Evolutionary conservation across 2,329 filamentous ascomycete species (phyloP), one percentile per base, ranked within the genome.

Genomic region (Polytolypa hystricis): DNA sequence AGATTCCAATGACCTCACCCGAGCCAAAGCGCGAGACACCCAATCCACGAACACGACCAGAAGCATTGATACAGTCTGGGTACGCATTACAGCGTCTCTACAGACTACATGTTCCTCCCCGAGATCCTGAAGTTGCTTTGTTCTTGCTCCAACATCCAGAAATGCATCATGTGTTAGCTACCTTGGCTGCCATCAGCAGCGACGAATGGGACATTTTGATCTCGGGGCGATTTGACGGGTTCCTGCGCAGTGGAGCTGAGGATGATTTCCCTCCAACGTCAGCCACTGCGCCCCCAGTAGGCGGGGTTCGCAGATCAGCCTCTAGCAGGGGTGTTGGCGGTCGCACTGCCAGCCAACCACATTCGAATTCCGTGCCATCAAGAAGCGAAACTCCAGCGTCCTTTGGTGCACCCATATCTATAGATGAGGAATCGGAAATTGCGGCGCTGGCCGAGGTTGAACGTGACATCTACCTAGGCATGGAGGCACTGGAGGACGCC

Each of bases 181-280:
- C 89, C 0, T 71, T 95, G 33, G 79, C 83, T 23, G 84, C 87
- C 35, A 91, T 96, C 48, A 91, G 81, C 53, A 74, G 79, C 31
- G 82, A 84, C n/a, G 89, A 96, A 59, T 96, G 89, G 89, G 89
- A 95, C 44, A 93, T 96, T 38, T 70, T 96, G 9, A 84, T 81
- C 4, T 95, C 89, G 0, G 89, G 89, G 18, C 81, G 89, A 18
- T 96, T 96, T 50, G 87, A 95, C 53, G 89, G 89, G 3, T 96
- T 96, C 61, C 70, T 95, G 14, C 93, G 89, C 77, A 93, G 85
- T 30, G 89, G 89, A 15, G 85, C 84, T 5, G 87, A 95, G 45
- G 67, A 72, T 31, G 31, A 52, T 7, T 50, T 61, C 4, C 43
- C 48, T 5, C 40, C 47, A 28, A 41, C 48, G 5, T 37, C 48